Base-by-base conservation (phyloP, 2,329 filamentous ascomycete species). In the Fusarium sp. region DNA sequence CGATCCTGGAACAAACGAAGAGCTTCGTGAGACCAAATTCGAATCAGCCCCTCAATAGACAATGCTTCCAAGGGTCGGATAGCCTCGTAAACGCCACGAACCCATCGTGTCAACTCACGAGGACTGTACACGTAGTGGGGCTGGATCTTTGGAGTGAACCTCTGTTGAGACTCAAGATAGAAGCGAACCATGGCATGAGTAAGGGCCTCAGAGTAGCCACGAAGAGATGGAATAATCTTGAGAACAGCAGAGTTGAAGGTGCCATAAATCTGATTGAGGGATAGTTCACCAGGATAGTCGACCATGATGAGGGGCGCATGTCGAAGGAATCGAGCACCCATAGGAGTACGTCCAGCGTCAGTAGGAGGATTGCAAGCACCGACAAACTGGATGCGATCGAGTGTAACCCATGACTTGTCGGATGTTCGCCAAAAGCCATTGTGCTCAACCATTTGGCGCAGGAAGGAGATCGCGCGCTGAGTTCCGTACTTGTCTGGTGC, bases 241-340 rank as follows among this genome's bases (percentile, higher is more conserved):
- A 99, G 91, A 42, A 99, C 90, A 12, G 97, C 96, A 57, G 88
- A 92, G 78, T 97, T 99, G 87, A 99, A 99, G 1, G 97, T 98
- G 73, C 97, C 96, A 77, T 99, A 99, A 72, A 99, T 99, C 79
- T 99, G 96, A 72, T 91, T 91, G 37, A 99, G 88, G 6, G 97
- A 99, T 42, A 94, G 85, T 82, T 99, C 94, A 75, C 97, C 96
- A 64, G 96, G 96, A 77, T 99, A 99, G 77, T 99, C 96, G 41
- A 99, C 97, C 97, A 99, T 99, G 81, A 99, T 92, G 56, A 99
- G 88, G n/a, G 96, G 96, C 18, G 96, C 94, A 79, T 99, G 97
- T 62, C 97, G 90, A 70, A 99, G 86, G 88, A 99, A 99, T 73
- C 96, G 88, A 49, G 93, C 90, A 42, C 93, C 96, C 84, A 99